Percentiles rank a stretch among this genome's conserved stretches.
These are phyloP conservation scores for Podila clonocystis DNA, from an alignment of 192 early-diverging fungal genomes.

Conservation along the genomic window DNA sequence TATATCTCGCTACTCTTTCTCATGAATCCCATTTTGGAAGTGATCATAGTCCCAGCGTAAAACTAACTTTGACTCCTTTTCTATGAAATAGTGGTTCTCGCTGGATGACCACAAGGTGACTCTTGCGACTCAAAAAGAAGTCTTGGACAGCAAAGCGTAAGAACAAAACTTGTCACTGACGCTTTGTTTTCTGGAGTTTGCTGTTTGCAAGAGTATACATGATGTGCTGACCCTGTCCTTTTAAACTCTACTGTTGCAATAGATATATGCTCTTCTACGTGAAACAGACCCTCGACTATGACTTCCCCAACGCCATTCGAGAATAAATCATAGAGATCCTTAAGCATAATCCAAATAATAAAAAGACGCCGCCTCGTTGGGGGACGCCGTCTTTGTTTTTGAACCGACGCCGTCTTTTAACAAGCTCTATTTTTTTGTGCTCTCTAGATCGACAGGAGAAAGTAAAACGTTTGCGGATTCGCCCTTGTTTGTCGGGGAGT, in stretches of 20 bases:
- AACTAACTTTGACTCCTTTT: background rate
- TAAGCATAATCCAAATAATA: too few relatives aligned
- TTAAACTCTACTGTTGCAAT: slow-evolving; percentile 4
- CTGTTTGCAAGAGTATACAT: background rate
- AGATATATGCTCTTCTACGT: slow-evolving; percentile 95
- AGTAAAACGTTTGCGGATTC: too few relatives aligned
- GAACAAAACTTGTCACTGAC: slow-evolving; percentile 4
- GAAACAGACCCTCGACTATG: slow-evolving; percentile 73
- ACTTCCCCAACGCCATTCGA: slow-evolving; percentile 21
- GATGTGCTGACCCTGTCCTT: background rate
- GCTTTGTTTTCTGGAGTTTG: background rate
- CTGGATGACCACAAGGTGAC: slow-evolving; percentile 91
- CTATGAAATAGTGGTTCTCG: slow-evolving; percentile 77
- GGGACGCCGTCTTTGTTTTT: too few relatives aligned
- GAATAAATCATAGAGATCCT: slow-evolving; percentile 3
- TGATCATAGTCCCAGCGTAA: background rate
- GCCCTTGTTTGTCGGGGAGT: too few relatives aligned
- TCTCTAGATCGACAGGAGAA: too few relatives aligned
- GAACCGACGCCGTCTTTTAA: too few relatives aligned
- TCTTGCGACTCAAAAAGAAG: slow-evolving; percentile 73
- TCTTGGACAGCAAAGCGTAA: slow-evolving; percentile 78
- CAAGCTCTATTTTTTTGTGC: too few relatives aligned
- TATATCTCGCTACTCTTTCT: slow-evolving; percentile 27
- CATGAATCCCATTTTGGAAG: background rate
- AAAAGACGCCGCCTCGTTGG: too few relatives aligned